Evolutionary conservation across 1,139 yeast species (phyloP).

Genomic region (Debaryomyces singareniensis): DNA sequence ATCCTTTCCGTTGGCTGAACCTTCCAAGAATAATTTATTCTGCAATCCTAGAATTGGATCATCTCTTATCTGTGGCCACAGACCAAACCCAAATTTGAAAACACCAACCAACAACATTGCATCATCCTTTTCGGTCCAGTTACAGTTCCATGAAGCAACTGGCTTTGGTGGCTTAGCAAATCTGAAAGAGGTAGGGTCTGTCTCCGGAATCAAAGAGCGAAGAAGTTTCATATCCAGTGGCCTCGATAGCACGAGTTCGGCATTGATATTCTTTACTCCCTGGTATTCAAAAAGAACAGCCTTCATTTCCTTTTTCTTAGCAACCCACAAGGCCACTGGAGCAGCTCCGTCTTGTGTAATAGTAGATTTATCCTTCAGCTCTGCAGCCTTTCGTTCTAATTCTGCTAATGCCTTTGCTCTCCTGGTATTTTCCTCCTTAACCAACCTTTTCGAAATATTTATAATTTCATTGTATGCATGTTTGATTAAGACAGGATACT

Average conservation of each 20-base stretch:
- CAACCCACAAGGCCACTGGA: conserved; percentile 45
- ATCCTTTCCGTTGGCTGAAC: conserved; percentile 21
- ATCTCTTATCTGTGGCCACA: conserved; percentile 91
- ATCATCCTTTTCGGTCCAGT: conserved; percentile 81
- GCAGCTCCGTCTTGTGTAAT: conserved; percentile 29
- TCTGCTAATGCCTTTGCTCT: conserved; percentile 50
- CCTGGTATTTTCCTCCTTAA: conserved; percentile 61
- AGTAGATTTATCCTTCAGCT: conserved; percentile 42
- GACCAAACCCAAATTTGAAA: conserved; percentile 89
- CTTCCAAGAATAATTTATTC: conserved; percentile 69
- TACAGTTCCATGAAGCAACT: conserved; percentile 87
- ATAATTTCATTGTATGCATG: conserved; percentile 70
- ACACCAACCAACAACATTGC: conserved; percentile 84
- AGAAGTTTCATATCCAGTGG: conserved; percentile 75
- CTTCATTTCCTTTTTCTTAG: conserved; percentile 68
- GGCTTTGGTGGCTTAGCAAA: conserved; percentile 64
- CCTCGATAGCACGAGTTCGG: conserved; percentile 76
- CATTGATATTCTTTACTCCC: conserved; percentile 85
- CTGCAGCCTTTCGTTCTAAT: conserved; percentile 56
- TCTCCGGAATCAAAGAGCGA: conserved; percentile 51
- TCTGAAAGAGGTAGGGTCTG: conserved; percentile 51
- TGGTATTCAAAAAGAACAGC: conserved; percentile 87
- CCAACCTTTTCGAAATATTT: conserved; percentile 53
- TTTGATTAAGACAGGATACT: conserved; percentile 77
- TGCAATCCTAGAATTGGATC: conserved; percentile 88